Evolutionary conservation across 345 rosid species (phyloP), one percentile per base, ranked within the genome.

Genomic region (Melastoma malabathricum): DNA sequence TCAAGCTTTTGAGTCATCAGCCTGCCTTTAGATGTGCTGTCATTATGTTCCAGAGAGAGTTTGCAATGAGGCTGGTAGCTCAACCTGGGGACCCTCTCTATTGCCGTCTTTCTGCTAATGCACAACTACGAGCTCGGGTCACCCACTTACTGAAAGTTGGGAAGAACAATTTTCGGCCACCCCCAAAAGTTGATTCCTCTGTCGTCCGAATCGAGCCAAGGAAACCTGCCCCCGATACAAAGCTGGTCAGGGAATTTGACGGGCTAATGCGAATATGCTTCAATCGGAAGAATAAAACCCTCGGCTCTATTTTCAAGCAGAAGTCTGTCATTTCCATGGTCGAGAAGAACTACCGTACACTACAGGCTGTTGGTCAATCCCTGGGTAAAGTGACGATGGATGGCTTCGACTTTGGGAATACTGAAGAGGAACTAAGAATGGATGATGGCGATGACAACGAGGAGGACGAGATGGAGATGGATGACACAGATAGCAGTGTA

Each of bases 101-200:
- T 51, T 83, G 98, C 9, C 92, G 98, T 44, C 81, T 90, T 0
- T 76, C 96, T 12, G 92, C 73, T 15, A 90, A 90, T 66, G 69
- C 86, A 50, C 98, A 90, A 61, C 81, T 90, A 2, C 74, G 83
- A 46, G 88, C 98, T 20, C 79, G 94, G 57, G 96, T 83, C 31
- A 81, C 75, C 10, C 96, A 86, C 58, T 86, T 90, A 6, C 96
- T 90, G 60, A 90, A 86, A 74, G 94, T 86, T 1, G 98, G 96
- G 23, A 89, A 75, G 73, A 89, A 89, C 69, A 89, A 89, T 62
- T 89, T 83, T 73, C 83, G 94, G 20, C 98, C 98, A 1, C 96
- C 98, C 0, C 96, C 96, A 0, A 90, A 90, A 68, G 98, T 90
- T 18, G 98, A 90, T 57, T 90, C 96, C 17, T 86, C 98, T 5